Conservation (phyloP, 1,284 basidiomycete genomes). For the Boletus calvinii region DNA sequence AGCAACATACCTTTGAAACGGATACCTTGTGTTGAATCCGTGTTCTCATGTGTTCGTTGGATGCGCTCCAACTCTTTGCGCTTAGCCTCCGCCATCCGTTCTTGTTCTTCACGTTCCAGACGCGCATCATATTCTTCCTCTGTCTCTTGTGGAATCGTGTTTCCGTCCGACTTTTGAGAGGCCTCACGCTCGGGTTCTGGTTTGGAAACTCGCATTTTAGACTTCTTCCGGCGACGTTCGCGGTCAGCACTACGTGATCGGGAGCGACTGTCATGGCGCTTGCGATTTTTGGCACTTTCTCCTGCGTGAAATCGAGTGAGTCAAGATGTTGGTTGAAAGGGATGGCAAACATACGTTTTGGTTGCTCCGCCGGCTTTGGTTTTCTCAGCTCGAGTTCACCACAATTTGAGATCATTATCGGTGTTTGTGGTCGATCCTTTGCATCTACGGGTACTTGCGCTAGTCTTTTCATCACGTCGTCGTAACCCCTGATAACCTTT, state of each 20-base stretch:
- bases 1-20: slow-evolving; percentile 58
- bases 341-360: slow-evolving; percentile 16
- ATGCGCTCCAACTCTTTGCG: slow-evolving; percentile 51
- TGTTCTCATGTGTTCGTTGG: slow-evolving; percentile 40
- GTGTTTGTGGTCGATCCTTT: slow-evolving; percentile 67
- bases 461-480: slow-evolving; percentile 57
- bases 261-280: slow-evolving; percentile 33
- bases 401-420: slow-evolving; percentile 76
- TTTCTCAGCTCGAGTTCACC: slow-evolving; percentile 80
- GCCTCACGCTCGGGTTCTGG: slow-evolving; percentile 17
- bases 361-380: slow-evolving; percentile 20
- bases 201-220: slow-evolving; percentile 20
- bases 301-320: slow-evolving; percentile 2
- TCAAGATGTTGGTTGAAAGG: not conserved
- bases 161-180: slow-evolving; percentile 6
- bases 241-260: slow-evolving; percentile 30
- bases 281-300: slow-evolving; percentile 27
- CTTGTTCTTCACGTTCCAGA: slow-evolving; percentile 68
- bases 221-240: slow-evolving; percentile 35
- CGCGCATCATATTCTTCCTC: slow-evolving; percentile 71
- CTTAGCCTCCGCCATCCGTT: slow-evolving; percentile 49
- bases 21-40: slow-evolving; percentile 44
- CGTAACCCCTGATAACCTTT: slow-evolving; percentile 59
- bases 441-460: slow-evolving; percentile 60
- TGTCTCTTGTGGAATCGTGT: slow-evolving; percentile 37